Percentiles rank a stretch among this genome's conserved stretches.
These are phyloP conservation scores for Calocera cornea DNA, from an alignment of 768 basidiomycete species.

Conservation along the genomic window DNA sequence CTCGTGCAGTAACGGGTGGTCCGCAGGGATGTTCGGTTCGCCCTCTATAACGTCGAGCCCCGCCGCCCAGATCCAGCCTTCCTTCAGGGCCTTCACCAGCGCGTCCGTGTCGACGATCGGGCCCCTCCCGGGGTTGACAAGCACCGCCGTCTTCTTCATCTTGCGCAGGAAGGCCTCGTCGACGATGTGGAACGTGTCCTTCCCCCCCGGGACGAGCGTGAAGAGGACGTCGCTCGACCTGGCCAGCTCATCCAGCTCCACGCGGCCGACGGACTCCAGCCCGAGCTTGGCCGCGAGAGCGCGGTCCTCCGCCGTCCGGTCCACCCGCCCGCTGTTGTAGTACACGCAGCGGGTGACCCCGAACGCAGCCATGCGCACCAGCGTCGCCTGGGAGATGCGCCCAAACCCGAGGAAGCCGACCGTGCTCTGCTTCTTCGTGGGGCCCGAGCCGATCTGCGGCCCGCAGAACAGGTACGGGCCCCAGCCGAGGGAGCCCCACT, in stretches of 20 bases:
- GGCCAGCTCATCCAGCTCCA: slow-evolving; percentile 56
- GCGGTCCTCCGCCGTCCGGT: slow-evolving; percentile 12
- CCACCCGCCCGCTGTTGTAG: slow-evolving; percentile 30
- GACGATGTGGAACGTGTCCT: slow-evolving; percentile 57
- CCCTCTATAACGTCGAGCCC: slow-evolving; percentile 91
- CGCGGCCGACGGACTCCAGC: slow-evolving; percentile 35
- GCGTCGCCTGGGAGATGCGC: slow-evolving; percentile 75
- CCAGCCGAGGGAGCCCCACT: slow-evolving; percentile 72
- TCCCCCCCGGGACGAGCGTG: slow-evolving; percentile 65
- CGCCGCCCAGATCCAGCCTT: slow-evolving; percentile 78
- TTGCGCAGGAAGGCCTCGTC: slow-evolving; percentile 52
- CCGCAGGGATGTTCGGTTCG: slow-evolving; percentile 58
- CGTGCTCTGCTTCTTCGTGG: slow-evolving; percentile 40
- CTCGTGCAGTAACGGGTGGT: slow-evolving; percentile 71
- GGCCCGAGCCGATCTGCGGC: slow-evolving; percentile 50
- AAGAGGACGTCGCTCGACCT: slow-evolving; percentile 71
- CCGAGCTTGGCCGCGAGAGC: slow-evolving; percentile 20
- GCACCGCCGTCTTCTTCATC: slow-evolving; percentile 74
- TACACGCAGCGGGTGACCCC: slow-evolving; percentile 66
- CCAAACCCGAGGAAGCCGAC: slow-evolving; percentile 92
- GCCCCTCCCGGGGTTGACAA: slow-evolving; percentile 79
- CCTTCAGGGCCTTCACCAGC: slow-evolving; percentile 60
- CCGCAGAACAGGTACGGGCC: slow-evolving; percentile 76
- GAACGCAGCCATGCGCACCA: slow-evolving; percentile 68
- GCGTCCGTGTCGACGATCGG: slow-evolving; percentile 84